Evolutionary conservation across 2,329 filamentous ascomycete genomes (phyloP), one percentile per base, ranked within the genome.

Genomic region (Xylariaceae sp.): DNA sequence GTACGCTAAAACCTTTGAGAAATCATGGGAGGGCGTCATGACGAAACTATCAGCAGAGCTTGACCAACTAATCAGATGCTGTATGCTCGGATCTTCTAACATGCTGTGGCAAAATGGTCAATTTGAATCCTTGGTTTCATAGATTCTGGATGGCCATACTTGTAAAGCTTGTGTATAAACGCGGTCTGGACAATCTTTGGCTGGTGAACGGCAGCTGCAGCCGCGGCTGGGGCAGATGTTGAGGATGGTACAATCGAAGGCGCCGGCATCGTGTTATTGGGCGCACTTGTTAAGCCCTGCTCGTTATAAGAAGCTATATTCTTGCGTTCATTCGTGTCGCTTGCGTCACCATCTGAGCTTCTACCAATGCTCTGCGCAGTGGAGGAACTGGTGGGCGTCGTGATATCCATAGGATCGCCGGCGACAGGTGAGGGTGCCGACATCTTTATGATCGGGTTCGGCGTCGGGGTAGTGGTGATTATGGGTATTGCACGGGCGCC

Each of bases 141-240:
- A n/a, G 44, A 29, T 3, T 26, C 42, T 13, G 46, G 9, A 54
- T 40, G 58, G 40, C 21, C 86, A 68, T 79, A 96, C 92, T 95
- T 96, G 79, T 97, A 99, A 34, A 99, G 83, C 73, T 99, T 99
- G 72, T 99, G 94, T 61, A 99, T 97, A 67, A 99, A 99, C 19
- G 94, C 94, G 10, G 94, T 97, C 74, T 99, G 94, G 15, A 97
- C 91, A 42, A 96, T 92, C 74, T 99, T 99, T 55, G 94, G 92
- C 69, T 96, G 92, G 68, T 95, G 90, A 49, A 92, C 86, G 45
- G 87, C 87, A 5, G 87, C 84, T 1, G 85, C 84, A 18, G 86
- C 85, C n/a, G 77, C 73, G 2, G 76, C 72, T 15, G 78, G 78
- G 19, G 78, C 77, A 32, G 57, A 37, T 3, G 50, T 41, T 18